Base-by-base conservation (phyloP, 2,329 filamentous ascomycete species). In the Cytospora piceicola region DNA sequence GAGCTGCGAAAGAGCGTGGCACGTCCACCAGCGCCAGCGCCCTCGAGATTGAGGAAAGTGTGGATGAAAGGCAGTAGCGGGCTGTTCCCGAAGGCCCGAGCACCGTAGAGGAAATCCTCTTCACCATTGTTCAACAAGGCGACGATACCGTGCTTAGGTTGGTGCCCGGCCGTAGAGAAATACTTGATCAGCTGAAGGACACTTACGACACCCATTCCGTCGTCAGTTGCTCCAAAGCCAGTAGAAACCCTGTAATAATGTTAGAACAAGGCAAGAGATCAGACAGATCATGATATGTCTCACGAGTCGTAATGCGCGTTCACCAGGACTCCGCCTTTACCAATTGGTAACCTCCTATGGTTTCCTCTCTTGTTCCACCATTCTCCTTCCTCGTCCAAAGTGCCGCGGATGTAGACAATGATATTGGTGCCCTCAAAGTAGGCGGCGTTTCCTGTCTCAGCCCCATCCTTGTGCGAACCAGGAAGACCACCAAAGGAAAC, bases 391-490 rank as follows among this genome's bases (percentile, higher is more conserved):
- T 89, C 86, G 70, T 94, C 92, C 61, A 93, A 86, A 46, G 83
- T 87, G 36, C 95, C 95, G 55, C 92, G 89, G 66, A 99, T 91
- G 73, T 97, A 97, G 46, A 97, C 89, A 68, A 97, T 89, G 70
- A 97, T 88, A 73, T 98, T 99, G 68, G 88, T 94, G 36, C 93
- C 92, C 78, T 98, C 94, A 72, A 96, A 97, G 75, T 98, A 97
- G 32, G 92, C 86, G 30, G 79, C 86, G 57, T 78, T 14, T 65
- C 67, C 30, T 71, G 72, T 1, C 75, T 73, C 53, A 57, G 78
- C 17, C 66, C 67, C 29, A 71, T 71, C 1, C 75, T 73, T 46
- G 77, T 75, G 2, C 73, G 76, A 61, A 79, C 79, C 7, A 81
- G 79, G 53, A 87, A 87, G 46, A 46, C 62, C 67, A 17, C 61